phyloP scores from a whole-genome alignment of 352 stramenopile genomes.

The Phytophthora macrochlamydospora region DNA sequence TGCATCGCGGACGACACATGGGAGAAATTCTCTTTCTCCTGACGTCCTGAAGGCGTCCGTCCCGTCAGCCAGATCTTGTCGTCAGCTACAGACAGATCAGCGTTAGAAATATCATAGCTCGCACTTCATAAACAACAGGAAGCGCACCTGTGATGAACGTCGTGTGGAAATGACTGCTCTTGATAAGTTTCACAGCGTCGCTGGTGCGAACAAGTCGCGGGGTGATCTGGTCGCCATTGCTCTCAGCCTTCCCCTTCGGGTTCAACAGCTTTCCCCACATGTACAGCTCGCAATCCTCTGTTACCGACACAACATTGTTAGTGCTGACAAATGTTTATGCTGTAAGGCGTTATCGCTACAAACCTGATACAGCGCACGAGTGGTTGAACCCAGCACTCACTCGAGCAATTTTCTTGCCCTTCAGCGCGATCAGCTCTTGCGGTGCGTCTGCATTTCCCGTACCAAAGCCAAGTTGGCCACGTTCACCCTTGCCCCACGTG shows the following conservation, averaged over 20 bases:
- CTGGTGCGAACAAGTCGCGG: conserved; percentile 74
- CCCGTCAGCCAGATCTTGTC: conserved; percentile 81
- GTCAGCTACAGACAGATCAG: conserved; percentile 46
- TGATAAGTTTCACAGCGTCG: conserved; percentile 63
- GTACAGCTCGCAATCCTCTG: conserved; percentile 80
- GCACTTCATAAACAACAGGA: conserved; percentile 1
- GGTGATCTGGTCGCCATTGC: conserved; percentile 70
- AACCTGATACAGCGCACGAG: conserved; percentile 69
- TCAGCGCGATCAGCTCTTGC: conserved; percentile 81
- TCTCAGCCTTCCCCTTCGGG: conserved; percentile 63
- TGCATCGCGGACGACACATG: conserved; percentile 75
- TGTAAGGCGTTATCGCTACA: not conserved
- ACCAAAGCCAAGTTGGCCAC: conserved; percentile 81
- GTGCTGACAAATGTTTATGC: too few relatives aligned
- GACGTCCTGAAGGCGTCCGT: conserved; percentile 71
- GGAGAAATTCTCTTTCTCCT: conserved; percentile 57
- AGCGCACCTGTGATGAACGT: conserved; percentile 75
- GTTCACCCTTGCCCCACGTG: conserved; percentile 85
- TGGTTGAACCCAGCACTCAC: conserved; percentile 88
- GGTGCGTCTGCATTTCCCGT: conserved; percentile 73
- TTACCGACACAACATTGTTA: conserved; percentile 7
- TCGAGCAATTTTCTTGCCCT: conserved; percentile 60
- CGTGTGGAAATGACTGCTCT: conserved; percentile 88
- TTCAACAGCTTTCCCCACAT: conserved; percentile 88
- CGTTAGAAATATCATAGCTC: conserved; percentile 9